Evolutionary conservation across 352 stramenopile species (phyloP).

Genomic region (Plasmopara muralis): DNA sequence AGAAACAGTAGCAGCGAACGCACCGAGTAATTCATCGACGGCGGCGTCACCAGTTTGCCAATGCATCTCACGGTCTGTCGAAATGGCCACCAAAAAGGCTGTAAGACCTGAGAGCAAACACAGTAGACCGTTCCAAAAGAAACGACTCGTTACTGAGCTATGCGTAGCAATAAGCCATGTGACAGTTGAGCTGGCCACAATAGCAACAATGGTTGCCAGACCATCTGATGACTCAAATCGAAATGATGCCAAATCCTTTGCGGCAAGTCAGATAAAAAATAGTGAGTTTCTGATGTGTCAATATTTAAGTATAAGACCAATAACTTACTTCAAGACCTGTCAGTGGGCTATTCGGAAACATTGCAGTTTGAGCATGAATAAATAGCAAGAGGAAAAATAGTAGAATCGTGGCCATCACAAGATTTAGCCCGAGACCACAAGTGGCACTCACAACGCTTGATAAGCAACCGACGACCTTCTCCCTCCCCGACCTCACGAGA

Average conservation of each 20-base stretch:
- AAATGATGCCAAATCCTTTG: constrained; percentile 46
- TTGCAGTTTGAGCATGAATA: constrained; percentile 57
- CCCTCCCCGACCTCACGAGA: constrained; percentile 36
- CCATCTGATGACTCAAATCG: constrained; percentile 51
- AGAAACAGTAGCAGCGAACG: constrained; percentile 7
- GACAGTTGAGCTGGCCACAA: constrained; percentile 26
- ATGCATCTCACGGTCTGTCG: constrained; percentile 42
- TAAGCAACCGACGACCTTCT: constrained; percentile 28
- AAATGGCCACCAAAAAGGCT: constrained; percentile 62
- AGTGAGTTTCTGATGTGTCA: too few species aligned
- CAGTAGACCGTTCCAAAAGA: constrained; percentile 69
- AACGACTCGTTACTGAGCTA: constrained; percentile 39
- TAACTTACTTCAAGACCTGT: constrained; percentile 43
- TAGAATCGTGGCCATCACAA: constrained; percentile 40
- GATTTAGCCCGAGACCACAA: constrained; percentile 42
- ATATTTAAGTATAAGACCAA: neutral
- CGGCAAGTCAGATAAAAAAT: constrained; percentile 1
- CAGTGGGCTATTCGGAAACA: constrained; percentile 43
- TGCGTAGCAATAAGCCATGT: constrained; percentile 32
- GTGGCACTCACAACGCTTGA: constrained; percentile 22
- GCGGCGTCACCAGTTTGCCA: constrained; percentile 54
- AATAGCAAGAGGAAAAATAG: constrained; percentile 73
- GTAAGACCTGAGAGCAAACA: constrained; percentile 43
- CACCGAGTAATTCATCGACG: constrained; percentile 69
- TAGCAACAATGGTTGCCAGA: constrained; percentile 34